phyloP scores from a whole-genome alignment of 805 yeast species.

The Wickerhamomyces tratensis region DNA sequence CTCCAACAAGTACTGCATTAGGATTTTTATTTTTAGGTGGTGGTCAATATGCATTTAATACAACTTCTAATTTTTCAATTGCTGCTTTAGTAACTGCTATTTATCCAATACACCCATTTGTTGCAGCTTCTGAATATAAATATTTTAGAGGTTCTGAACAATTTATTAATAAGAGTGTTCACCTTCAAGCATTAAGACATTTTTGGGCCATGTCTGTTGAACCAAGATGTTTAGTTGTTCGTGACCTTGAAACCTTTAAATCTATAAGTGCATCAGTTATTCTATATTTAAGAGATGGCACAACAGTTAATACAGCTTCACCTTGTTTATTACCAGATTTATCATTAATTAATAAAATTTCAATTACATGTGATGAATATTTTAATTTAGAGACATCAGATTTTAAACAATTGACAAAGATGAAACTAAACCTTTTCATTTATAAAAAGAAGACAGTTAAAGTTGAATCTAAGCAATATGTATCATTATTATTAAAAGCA shows the following conservation, averaged over 20 bases:
- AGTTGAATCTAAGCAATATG: constrained; percentile 23
- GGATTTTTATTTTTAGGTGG: constrained; percentile 90
- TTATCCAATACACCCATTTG: constrained; percentile 60
- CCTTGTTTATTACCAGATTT: constrained; percentile 68
- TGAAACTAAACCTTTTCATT: constrained; percentile 29
- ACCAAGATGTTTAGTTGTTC: constrained; percentile 67
- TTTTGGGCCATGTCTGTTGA: constrained; percentile 85
- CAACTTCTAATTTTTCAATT: constrained; percentile 45
- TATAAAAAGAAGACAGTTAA: constrained; percentile 28
- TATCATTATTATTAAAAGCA: constrained; percentile 14
- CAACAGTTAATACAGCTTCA: constrained; percentile 25
- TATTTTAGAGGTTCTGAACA: neutral
- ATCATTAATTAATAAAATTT: constrained; percentile 35
- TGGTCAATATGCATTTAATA: constrained; percentile 77
- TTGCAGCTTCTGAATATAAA: constrained; percentile 19
- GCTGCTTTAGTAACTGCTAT: constrained; percentile 66
- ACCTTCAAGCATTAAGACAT: constrained; percentile 77
- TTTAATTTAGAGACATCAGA: constrained; percentile 37
- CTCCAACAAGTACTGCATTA: constrained; percentile 71
- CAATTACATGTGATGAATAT: constrained; percentile 36
- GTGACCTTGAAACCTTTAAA: constrained; percentile 54
- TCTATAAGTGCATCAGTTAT: constrained; percentile 40
- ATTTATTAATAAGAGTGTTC: constrained; percentile 37
- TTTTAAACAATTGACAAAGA: neutral
- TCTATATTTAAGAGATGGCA: constrained; percentile 27